Conservation (phyloP, 768 basidiomycete species). For the Tephrocybe sp. region DNA sequence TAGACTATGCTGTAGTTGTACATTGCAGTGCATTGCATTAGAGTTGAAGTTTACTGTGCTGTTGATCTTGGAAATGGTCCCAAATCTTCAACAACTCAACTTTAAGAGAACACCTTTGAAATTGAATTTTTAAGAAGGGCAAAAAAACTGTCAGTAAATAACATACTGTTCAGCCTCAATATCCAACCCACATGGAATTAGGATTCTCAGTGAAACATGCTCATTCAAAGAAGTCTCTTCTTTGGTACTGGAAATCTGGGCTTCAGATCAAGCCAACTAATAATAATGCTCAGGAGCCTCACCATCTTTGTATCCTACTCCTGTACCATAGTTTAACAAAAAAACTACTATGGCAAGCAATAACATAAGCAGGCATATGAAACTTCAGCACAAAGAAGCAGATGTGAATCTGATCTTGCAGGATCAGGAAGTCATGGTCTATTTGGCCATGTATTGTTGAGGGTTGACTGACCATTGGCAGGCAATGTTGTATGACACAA, state of each 20-base stretch:
- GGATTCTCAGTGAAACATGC: conserved; percentile 10
- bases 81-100: conserved; percentile 1
- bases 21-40: conserved; percentile 6
- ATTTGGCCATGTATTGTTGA: conserved; percentile 11
- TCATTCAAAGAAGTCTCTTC: conserved; percentile 7
- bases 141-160: too few relatives aligned
- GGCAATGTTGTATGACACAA: conserved; percentile 22
- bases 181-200: not conserved
- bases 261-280: conserved; percentile 8
- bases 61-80: conserved; percentile 9
- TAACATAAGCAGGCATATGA: conserved; percentile 23
- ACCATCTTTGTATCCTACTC: conserved; percentile 32
- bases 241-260: conserved; percentile 1
- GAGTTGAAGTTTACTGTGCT: conserved; percentile 11
- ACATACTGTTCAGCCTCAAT: not conserved
- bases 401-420: not conserved
- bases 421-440: conserved; percentile 2
- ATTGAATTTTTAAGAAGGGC: too few relatives aligned
- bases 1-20: conserved; percentile 5
- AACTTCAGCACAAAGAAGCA: conserved; percentile 28
- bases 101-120: conserved; percentile 4
- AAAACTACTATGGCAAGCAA: conserved; percentile 21
- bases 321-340: conserved; percentile 21
- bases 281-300: conserved; percentile 29
- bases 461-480: conserved; percentile 22